Evolutionary conservation across 805 yeast genomes (phyloP).

Genomic region (Schizosaccharomyces lindneri): DNA sequence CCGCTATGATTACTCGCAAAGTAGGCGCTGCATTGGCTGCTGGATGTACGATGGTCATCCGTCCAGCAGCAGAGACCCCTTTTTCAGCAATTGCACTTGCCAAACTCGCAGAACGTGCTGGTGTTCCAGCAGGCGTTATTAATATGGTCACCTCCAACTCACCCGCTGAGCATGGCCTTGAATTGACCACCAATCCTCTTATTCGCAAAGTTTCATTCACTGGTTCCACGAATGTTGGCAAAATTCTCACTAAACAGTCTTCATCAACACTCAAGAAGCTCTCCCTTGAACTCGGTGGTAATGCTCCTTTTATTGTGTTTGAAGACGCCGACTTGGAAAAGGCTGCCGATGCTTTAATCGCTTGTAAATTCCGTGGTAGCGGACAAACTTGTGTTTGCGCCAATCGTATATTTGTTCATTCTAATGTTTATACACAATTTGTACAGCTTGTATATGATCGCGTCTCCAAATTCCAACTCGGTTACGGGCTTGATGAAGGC

Average conservation of each 20-base stretch:
- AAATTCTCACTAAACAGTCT: conserved; percentile 36
- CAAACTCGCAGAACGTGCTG: conserved; percentile 35
- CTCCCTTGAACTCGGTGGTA: conserved; percentile 57
- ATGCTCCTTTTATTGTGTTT: conserved; percentile 55
- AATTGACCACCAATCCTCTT: conserved; percentile 29
- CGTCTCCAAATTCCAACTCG: conserved; percentile 26
- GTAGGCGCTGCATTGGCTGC: conserved; percentile 32
- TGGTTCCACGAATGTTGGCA: conserved; percentile 56
- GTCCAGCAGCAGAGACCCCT: conserved; percentile 61
- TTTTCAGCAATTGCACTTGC: conserved; percentile 46
- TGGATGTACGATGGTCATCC: conserved; percentile 53
- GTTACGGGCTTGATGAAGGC: conserved; percentile 33
- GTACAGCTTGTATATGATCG: conserved; percentile 23
- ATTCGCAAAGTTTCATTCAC: conserved; percentile 51
- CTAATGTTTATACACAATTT: conserved; percentile 37
- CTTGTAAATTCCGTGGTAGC: conserved; percentile 45
- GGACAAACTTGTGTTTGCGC: conserved; percentile 63
- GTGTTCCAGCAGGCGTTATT: conserved; percentile 44
- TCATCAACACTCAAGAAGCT: conserved; percentile 38
- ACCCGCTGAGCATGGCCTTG: conserved; percentile 5
- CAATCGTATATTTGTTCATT: conserved; percentile 44
- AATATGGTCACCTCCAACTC: conserved; percentile 28
- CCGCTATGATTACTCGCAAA: conserved; percentile 21
- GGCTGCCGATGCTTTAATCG: conserved; percentile 43
- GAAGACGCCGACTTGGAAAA: conserved; percentile 36